Percentiles rank a stretch among this genome's conserved stretches.
These are phyloP conservation scores for Acmispon strigosus DNA, from an alignment of 306 rosid genomes.

Conservation along the genomic window DNA sequence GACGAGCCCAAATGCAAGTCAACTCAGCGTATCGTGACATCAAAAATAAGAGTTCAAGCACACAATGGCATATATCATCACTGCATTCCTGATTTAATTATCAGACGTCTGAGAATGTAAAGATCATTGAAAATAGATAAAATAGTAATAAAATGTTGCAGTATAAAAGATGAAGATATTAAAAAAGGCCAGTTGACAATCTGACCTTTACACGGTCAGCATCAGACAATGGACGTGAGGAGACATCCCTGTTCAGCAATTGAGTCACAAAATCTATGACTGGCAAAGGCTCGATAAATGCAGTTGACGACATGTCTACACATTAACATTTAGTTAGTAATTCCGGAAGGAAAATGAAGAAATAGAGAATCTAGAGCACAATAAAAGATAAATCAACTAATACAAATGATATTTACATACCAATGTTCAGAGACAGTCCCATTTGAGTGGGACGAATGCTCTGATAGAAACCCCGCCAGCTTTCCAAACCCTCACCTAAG, in stretches of 20 bases:
- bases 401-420: constrained; percentile 14
- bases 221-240: constrained; percentile 74
- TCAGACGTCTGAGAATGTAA: neutral
- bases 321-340: neutral
- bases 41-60: neutral
- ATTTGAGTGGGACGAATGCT: constrained; percentile 98
- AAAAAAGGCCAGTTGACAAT: neutral
- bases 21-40: neutral
- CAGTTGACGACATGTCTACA: constrained; percentile 97
- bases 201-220: constrained; percentile 88
- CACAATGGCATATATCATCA: neutral
- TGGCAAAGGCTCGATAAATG: constrained; percentile 90
- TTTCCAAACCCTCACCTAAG: constrained; percentile 92
- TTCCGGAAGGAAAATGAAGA: neutral
- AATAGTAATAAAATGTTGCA: neutral
- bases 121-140: neutral
- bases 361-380: neutral
- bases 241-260: constrained; percentile 76
- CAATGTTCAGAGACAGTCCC: constrained; percentile 91
- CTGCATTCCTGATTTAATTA: neutral
- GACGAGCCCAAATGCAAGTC: neutral
- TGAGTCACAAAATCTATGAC: constrained; percentile 83
- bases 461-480: constrained; percentile 99
- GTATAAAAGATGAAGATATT: neutral
- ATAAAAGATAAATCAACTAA: neutral